Conservation (phyloP, 2,329 filamentous ascomycete species). For the Daldinia sp. region DNA sequence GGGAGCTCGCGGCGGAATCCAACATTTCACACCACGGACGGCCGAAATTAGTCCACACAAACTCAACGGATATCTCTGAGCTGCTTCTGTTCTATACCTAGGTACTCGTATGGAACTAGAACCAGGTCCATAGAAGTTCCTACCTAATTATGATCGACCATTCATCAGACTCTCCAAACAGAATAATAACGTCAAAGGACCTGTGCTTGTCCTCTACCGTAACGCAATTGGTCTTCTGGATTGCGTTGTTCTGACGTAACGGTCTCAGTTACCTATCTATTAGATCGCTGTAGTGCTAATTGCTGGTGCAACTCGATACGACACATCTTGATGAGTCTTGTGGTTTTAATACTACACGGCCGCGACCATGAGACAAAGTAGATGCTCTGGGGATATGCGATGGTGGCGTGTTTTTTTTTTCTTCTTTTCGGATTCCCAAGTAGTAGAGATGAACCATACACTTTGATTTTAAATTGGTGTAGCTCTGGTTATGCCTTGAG, state of each 20-base stretch:
- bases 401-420: not conserved
- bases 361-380: slow-evolving; percentile 1
- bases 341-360: slow-evolving; percentile 10
- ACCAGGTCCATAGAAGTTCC: not conserved
- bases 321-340: slow-evolving; percentile 9
- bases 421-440: not conserved
- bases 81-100: not conserved
- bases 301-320: slow-evolving; percentile 16
- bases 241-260: slow-evolving; percentile 25
- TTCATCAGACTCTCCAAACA: not conserved
- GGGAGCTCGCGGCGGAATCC: slow-evolving; percentile 29
- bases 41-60: slow-evolving; percentile 18
- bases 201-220: slow-evolving; percentile 4
- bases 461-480: not conserved
- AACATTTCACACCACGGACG: slow-evolving; percentile 16
- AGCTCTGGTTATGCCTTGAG: not conserved
- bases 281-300: slow-evolving; percentile 2
- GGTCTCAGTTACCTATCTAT: slow-evolving; percentile 12
- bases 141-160: not conserved
- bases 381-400: not conserved
- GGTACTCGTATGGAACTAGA: not conserved
- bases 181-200: slow-evolving; percentile 5
- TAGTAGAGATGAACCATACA: not conserved
- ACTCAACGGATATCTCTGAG: not conserved
- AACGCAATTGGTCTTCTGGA: slow-evolving; percentile 10